Conservation (phyloP, 2,329 filamentous ascomycete species). For the Mycosphaerella sp. region DNA sequence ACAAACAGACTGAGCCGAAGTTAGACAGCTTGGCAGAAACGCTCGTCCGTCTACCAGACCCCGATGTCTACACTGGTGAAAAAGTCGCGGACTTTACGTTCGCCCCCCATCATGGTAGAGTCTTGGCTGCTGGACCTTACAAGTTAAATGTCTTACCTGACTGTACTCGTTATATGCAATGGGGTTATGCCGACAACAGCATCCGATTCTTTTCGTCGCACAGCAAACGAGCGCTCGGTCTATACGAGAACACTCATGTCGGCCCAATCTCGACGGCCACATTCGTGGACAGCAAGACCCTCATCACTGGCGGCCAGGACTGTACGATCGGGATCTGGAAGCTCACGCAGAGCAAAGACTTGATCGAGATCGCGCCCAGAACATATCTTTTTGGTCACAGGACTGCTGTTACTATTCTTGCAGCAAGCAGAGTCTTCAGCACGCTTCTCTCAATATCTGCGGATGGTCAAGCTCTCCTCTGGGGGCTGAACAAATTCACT, state of each 20-base stretch:
- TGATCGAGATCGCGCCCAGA: constrained; percentile 70
- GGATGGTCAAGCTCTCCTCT: constrained; percentile 78
- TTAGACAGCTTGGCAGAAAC: constrained; percentile 73
- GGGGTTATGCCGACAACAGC: constrained; percentile 91
- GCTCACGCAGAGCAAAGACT: constrained; percentile 54
- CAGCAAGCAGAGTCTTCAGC: constrained; percentile 81
- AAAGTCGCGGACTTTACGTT: constrained; percentile 73
- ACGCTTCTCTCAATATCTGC: constrained; percentile 76
- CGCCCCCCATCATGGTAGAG: constrained; percentile 69
- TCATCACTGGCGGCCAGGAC: constrained; percentile 88
- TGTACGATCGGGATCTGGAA: constrained; percentile 84
- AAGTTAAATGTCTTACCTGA: constrained; percentile 77
- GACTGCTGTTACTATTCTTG: constrained; percentile 71
- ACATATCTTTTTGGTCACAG: constrained; percentile 88
- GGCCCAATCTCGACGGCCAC: constrained; percentile 77
- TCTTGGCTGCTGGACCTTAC: constrained; percentile 78
- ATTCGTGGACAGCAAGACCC: constrained; percentile 82
- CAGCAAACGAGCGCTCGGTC: constrained; percentile 74
- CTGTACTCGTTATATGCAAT: constrained; percentile 89
- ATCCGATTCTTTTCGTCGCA: constrained; percentile 88
- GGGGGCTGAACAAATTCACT: constrained; percentile 87
- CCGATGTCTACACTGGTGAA: constrained; percentile 69
- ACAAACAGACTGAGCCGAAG: constrained; percentile 55
- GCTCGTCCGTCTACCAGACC: constrained; percentile 69
- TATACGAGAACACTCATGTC: constrained; percentile 91